Conservation (phyloP, 2,329 filamentous ascomycete genomes). For the Anthostomella pinea region DNA sequence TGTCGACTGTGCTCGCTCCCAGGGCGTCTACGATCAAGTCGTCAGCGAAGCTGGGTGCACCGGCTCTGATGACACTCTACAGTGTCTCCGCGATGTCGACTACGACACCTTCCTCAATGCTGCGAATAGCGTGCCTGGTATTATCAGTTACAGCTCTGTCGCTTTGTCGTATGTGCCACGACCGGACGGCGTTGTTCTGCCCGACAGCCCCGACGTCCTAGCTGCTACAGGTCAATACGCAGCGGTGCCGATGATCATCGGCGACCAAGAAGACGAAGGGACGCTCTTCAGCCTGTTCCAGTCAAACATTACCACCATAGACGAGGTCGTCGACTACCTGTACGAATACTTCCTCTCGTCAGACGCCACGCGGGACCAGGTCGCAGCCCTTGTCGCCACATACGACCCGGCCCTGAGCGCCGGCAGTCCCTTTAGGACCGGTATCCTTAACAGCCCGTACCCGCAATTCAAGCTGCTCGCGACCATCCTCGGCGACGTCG, state of each 20-base stretch:
- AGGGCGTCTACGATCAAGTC: constrained; percentile 62
- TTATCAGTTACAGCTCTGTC: constrained; percentile 66
- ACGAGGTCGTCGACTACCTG: constrained; percentile 61
- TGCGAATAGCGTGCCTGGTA: constrained; percentile 65
- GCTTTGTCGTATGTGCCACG: constrained; percentile 72
- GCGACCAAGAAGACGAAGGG: constrained; percentile 78
- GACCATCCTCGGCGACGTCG: constrained; percentile 71
- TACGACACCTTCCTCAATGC: constrained; percentile 63
- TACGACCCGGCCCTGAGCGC: constrained; percentile 57
- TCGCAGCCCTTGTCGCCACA: constrained; percentile 56
- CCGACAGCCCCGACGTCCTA: constrained; percentile 61
- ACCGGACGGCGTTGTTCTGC: constrained; percentile 63
- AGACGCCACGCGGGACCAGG: constrained; percentile 45
- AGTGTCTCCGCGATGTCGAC: constrained; percentile 61
- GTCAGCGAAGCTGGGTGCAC: constrained; percentile 61
- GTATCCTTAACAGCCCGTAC: constrained; percentile 66
- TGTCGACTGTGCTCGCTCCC: constrained; percentile 64
- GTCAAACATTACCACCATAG: constrained; percentile 61
- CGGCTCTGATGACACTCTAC: constrained; percentile 52
- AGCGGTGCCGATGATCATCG: constrained; percentile 62
- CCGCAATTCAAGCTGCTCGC: constrained; percentile 75
- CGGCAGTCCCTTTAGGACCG: constrained; percentile 72
- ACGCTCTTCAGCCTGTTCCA: constrained; percentile 72
- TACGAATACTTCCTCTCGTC: constrained; percentile 52
- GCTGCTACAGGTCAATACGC: constrained; percentile 51